These are phyloP conservation scores for Graphilbum sp. DNA, from an alignment of 2,329 filamentous ascomycete species.

Conservation along the genomic window DNA sequence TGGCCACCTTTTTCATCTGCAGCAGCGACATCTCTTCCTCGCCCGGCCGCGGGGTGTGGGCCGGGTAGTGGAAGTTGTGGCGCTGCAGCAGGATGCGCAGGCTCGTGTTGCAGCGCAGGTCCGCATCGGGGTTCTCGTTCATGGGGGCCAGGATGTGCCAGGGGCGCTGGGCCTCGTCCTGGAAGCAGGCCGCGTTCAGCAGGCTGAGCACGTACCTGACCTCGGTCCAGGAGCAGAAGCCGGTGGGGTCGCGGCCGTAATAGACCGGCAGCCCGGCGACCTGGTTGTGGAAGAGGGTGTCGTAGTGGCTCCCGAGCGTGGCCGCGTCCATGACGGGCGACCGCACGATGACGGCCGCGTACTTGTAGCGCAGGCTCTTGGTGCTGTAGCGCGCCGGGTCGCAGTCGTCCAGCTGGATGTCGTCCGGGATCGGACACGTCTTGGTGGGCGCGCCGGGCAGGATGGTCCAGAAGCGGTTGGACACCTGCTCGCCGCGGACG, in stretches of 20 bases:
- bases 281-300: neutral
- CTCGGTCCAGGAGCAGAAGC: neutral
- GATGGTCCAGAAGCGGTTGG: conserved; percentile 1
- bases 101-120: neutral
- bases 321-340: neutral
- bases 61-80: neutral
- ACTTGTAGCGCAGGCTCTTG: neutral
- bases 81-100: neutral
- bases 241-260: neutral
- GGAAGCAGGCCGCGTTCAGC: neutral
- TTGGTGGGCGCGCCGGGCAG: neutral
- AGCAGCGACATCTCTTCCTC: neutral
- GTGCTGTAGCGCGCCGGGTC: too few species aligned
- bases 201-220: neutral
- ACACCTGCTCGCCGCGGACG: neutral
- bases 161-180: neutral
- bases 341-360: neutral
- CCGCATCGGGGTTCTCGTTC: neutral
- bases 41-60: neutral
- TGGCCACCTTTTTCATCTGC: neutral
- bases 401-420: neutral
- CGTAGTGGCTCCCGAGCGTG: neutral
- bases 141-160: neutral
- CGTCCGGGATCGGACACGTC: neutral
- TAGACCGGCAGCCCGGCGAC: neutral